Percentiles rank a stretch among this genome's conserved stretches.
These are phyloP conservation scores for Begonia loranthoides DNA, from an alignment of 306 rosid species.

Conservation along the genomic window DNA sequence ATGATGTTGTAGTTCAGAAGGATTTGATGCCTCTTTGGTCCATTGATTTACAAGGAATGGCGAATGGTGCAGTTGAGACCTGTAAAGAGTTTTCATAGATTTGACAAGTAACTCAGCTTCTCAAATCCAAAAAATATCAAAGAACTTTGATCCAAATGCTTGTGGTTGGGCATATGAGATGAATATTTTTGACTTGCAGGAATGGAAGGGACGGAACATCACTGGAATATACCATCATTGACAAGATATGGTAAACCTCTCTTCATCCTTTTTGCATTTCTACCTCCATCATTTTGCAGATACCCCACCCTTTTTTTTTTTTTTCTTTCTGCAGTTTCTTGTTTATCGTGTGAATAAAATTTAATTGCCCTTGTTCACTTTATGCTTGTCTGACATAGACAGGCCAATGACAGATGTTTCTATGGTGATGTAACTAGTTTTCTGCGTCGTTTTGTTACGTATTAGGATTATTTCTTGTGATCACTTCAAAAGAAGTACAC, in stretches of 20 bases:
- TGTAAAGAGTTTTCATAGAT: constrained; percentile 97
- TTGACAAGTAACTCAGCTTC: constrained; percentile 90
- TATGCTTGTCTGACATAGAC: too few relatives aligned
- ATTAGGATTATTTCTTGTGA: too few relatives aligned
- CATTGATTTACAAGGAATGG: constrained; percentile 75
- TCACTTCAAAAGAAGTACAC: too few relatives aligned
- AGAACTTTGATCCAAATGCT: constrained; percentile 76
- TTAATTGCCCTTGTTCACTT: too few relatives aligned
- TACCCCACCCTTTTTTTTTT: too few relatives aligned
- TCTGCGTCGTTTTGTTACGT: too few relatives aligned
- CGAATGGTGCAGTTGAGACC: constrained; percentile 95
- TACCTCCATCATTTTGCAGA: too few relatives aligned
- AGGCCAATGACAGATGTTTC: too few relatives aligned
- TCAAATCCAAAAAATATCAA: constrained; percentile 69
- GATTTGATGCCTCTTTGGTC: constrained; percentile 90
- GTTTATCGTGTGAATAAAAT: too few relatives aligned
- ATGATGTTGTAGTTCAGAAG: constrained; percentile 89
- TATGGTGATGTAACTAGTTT: too few relatives aligned
- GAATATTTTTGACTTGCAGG: constrained; percentile 91
- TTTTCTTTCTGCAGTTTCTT: too few relatives aligned
- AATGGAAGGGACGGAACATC: constrained; percentile 81
- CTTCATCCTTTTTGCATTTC: constrained; percentile 1
- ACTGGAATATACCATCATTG: constrained; percentile 89
- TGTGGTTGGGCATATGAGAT: constrained; percentile 99
- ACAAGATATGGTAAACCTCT: constrained; percentile 66